These are phyloP conservation scores for Cytospora piceicola DNA, from an alignment of 2,329 filamentous ascomycete genomes.

Conservation along the genomic window DNA sequence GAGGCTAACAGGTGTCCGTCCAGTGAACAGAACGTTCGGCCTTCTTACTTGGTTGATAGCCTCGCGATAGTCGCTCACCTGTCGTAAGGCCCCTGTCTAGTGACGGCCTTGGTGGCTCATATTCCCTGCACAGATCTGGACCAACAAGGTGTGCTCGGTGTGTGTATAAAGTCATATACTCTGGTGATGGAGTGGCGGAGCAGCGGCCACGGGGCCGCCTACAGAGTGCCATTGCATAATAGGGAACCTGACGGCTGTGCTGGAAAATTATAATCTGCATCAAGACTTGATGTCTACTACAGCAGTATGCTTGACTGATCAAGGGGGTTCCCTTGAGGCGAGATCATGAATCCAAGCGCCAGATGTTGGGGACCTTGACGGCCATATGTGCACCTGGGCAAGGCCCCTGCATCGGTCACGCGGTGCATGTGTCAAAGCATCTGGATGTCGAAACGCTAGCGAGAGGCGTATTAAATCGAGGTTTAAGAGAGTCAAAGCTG, in stretches of 20 bases:
- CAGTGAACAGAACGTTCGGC: not conserved
- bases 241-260: not conserved
- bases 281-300: not conserved
- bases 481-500: no score
- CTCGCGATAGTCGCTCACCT: not conserved
- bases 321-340: not conserved
- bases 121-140: not conserved
- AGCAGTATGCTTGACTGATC: not conserved
- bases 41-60: not conserved
- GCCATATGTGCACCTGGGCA: not conserved
- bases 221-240: not conserved
- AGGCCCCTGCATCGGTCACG: not conserved
- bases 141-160: not conserved
- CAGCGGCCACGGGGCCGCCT: not conserved
- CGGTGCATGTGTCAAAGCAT: not conserved
- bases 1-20: not conserved
- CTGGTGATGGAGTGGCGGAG: not conserved
- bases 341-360: not conserved
- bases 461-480: no score
- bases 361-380: not conserved
- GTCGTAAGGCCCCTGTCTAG: not conserved
- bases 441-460: not conserved
- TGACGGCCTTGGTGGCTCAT: not conserved
- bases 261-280: not conserved
- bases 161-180: not conserved